A percentile compares a stretch with the other conserved stretches of the same genome.
Evolutionary conservation across 805 yeast genomes (phyloP).

Genomic region (Starmerella ratchasimensis): DNA sequence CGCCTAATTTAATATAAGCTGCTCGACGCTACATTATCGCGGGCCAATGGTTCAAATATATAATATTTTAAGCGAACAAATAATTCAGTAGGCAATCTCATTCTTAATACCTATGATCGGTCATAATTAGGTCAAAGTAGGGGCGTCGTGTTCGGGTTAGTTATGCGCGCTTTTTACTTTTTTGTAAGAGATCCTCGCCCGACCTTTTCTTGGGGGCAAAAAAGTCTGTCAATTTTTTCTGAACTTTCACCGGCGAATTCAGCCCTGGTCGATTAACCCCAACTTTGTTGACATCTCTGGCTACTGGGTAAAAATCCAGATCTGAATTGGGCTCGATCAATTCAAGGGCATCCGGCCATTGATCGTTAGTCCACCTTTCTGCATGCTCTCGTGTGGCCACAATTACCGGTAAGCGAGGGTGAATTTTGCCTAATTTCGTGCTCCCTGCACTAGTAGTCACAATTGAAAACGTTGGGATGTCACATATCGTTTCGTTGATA

Average conservation of each 20-base stretch:
- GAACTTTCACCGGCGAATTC: conserved; percentile 23
- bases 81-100: too few relatives aligned
- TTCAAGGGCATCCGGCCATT: conserved; percentile 45
- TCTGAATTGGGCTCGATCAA: conserved; percentile 31
- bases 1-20: too few relatives aligned
- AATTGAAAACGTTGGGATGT: conserved; percentile 40
- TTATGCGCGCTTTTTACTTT: too few relatives aligned
- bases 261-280: conserved; percentile 35
- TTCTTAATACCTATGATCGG: too few relatives aligned
- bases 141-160: too few relatives aligned
- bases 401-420: conserved; percentile 65
- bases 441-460: conserved; percentile 57
- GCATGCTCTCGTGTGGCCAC: conserved; percentile 37
- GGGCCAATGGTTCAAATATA: too few relatives aligned
- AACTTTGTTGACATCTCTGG: conserved; percentile 50
- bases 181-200: too few relatives aligned
- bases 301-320: conserved; percentile 44
- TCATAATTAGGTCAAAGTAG: too few relatives aligned
- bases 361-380: conserved; percentile 36
- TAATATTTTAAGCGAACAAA: too few relatives aligned
- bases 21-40: too few relatives aligned
- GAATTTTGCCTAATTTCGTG: conserved; percentile 52
- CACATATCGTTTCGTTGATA: conserved; percentile 16
- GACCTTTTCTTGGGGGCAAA: too few relatives aligned
- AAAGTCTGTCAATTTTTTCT: not conserved